These are phyloP conservation scores for Rhynchospora pubera DNA, from an alignment of 176 grass and related monocot genomes.

Conservation along the genomic window DNA sequence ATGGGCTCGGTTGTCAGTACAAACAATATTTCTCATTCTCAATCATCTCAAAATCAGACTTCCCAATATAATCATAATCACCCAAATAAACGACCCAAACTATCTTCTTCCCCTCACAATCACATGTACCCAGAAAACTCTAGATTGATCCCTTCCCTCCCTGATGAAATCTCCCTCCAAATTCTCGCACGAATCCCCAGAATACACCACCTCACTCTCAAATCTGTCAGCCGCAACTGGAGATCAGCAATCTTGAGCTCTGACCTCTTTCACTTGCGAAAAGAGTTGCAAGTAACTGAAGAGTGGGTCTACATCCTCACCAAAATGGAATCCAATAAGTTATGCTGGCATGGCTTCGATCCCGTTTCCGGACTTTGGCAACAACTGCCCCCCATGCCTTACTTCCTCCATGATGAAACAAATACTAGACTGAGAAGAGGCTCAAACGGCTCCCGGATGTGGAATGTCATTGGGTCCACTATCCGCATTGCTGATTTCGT, in stretches of 20 bases:
- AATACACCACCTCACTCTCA: constrained; percentile 53
- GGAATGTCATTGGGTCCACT: constrained; percentile 66
- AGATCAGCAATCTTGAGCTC: constrained; percentile 37
- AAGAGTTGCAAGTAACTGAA: constrained; percentile 56
- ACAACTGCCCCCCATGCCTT: constrained; percentile 61
- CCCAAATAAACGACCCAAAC: constrained; percentile 52
- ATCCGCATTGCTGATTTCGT: constrained; percentile 72
- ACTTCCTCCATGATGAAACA: constrained; percentile 46
- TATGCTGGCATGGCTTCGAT: constrained; percentile 61
- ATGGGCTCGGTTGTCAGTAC: constrained; percentile 73
- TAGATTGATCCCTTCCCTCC: constrained; percentile 59
- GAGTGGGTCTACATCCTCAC: constrained; percentile 82
- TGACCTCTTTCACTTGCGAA: constrained; percentile 57
- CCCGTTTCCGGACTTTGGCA: constrained; percentile 53
- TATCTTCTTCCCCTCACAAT: constrained; percentile 4
- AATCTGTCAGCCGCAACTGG: constrained; percentile 63
- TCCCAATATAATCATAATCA: neutral
- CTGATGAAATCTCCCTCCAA: constrained; percentile 73
- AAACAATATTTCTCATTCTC: neutral
- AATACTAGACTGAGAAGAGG: constrained; percentile 18
- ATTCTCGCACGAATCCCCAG: constrained; percentile 72
- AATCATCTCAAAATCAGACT: constrained; percentile 15
- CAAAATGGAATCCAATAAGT: constrained; percentile 53
- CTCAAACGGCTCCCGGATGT: constrained; percentile 39
- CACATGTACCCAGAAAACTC: constrained; percentile 2